These are phyloP conservation scores for Fraxinus platypoda DNA, from an alignment of 305 asterid species.

Conservation along the genomic window DNA sequence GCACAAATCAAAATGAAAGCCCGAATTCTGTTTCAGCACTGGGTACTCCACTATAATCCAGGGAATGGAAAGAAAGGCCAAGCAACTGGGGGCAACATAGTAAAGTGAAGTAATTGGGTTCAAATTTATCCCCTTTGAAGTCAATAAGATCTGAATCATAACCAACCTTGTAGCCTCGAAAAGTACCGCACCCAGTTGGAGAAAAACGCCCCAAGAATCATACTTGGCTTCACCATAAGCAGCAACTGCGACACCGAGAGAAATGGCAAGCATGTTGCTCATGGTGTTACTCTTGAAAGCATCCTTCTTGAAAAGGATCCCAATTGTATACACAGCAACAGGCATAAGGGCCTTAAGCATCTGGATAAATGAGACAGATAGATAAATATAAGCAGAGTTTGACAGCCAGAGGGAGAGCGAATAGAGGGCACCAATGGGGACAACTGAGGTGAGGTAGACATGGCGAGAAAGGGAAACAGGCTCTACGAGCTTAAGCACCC, in stretches of 20 bases:
- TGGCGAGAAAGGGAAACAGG: slow-evolving; percentile 58
- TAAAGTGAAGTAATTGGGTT: slow-evolving; percentile 68
- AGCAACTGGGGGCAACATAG: slow-evolving; percentile 72
- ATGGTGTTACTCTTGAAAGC: slow-evolving; percentile 43
- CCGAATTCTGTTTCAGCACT: slow-evolving; percentile 31
- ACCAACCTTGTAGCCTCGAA: slow-evolving; percentile 73
- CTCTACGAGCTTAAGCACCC: slow-evolving; percentile 57
- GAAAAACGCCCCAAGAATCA: slow-evolving; percentile 62
- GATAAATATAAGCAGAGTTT: slow-evolving; percentile 77
- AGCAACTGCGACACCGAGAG: slow-evolving; percentile 73
- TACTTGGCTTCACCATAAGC: slow-evolving; percentile 75
- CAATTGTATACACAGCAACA: slow-evolving; percentile 64
- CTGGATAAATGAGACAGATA: slow-evolving; percentile 74
- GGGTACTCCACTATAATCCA: slow-evolving; percentile 67
- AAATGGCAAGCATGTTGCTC: slow-evolving; percentile 67
- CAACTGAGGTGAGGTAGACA: slow-evolving; percentile 58
- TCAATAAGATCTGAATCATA: slow-evolving; percentile 64
- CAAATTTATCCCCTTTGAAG: slow-evolving; percentile 56
- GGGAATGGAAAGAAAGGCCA: slow-evolving; percentile 53
- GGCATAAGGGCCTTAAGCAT: slow-evolving; percentile 83
- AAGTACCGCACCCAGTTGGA: slow-evolving; percentile 59
- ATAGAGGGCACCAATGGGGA: slow-evolving; percentile 73
- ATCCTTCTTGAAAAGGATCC: slow-evolving; percentile 52
- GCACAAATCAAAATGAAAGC: slow-evolving; percentile 58
- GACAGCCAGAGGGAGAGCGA: slow-evolving; percentile 71